Conservation (phyloP, 1,284 basidiomycete species). For the Cutaneotrichosporon cavernicola region DNA sequence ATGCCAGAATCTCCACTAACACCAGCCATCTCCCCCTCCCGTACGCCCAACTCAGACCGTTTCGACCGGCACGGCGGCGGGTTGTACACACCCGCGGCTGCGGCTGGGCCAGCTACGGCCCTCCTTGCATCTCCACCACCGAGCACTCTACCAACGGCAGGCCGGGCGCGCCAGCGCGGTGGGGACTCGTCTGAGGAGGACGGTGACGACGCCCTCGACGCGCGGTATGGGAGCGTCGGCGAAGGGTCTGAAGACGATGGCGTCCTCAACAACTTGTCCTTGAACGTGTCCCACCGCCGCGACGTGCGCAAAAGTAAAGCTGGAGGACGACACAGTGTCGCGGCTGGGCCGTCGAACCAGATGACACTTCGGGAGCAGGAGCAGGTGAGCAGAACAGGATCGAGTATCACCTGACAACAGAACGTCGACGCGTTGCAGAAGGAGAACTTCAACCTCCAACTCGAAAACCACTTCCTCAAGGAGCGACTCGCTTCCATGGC, state of each 20-base stretch:
- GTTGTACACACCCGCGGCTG: conserved; percentile 8
- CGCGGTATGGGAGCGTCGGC: conserved; percentile 23
- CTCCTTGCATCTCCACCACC: conserved; percentile 8
- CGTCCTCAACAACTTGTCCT: conserved; percentile 29
- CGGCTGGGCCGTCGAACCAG: conserved; percentile 35
- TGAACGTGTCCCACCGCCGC: conserved; percentile 32
- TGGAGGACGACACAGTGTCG: conserved; percentile 50
- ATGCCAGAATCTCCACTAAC: background rate
- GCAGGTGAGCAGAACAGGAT: conserved; percentile 63
- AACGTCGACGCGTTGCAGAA: conserved; percentile 91
- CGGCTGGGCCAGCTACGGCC: background rate
- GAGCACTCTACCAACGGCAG: background rate
- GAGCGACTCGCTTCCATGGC: conserved; percentile 78
- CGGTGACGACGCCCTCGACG: conserved; percentile 25
- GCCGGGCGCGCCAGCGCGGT: background rate
- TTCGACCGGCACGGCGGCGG: conserved; percentile 8
- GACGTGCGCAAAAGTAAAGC: conserved; percentile 29
- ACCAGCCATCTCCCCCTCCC: background rate
- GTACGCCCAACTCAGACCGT: background rate
- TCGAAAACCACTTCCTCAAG: conserved; percentile 89
- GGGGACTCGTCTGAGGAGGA: conserved; percentile 21
- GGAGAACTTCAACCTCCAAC: conserved; percentile 91
- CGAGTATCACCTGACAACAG: conserved; percentile 53
- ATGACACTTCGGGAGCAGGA: conserved; percentile 89
- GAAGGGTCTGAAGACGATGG: conserved; percentile 22